Evolutionary conservation across 176 grass and related monocot species (phyloP), one percentile per base, ranked within the genome.

Genomic region (Lolium perenne): DNA sequence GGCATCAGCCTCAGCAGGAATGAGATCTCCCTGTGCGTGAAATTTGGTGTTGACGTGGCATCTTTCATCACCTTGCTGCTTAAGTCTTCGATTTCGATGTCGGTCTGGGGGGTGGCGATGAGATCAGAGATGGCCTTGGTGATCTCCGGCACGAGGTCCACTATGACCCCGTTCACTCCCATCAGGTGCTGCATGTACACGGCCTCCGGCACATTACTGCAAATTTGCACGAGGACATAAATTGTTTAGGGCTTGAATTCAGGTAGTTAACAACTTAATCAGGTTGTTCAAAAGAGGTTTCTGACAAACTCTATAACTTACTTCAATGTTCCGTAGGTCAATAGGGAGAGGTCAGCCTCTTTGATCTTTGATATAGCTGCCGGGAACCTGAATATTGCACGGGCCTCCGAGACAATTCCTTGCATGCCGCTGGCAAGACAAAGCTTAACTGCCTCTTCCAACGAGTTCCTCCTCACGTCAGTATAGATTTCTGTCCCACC

Each of bases 171-270:
- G 12, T 90, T 92, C 71, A 98, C 82, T 3, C 96, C 96, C 93
- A 98, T 91, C 25, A 98, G 76, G 59, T 95, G 93, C 82, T 98
- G 96, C 90, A 95, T 94, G 84, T 95, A 95, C 67, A 95, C 96
- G 0, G 92, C 91, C 83, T 95, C 92, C 0, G 96, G 93, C 75
- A 98, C 96, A 68, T 98, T 98, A 20, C 96, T 98, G 91, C 71
- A 70, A 22, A 63, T 57, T 57, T 38, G 9, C 16, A 25, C 67
- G 23, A 1, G n/a, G 23, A 15, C 29, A 64, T 13, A 18, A 15
- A 57, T 17, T 70, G 18, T 14, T 66, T 40, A 86, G 84, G 6
- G 46, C 59, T 25, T 4, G 56, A 25, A 67, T 73, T 58, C 68
- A 64, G 66, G 67, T 64, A 1, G 3, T 1, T 21, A 20, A 6